Conservation (phyloP, 192 early-diverging fungal species). For the Rhizophagus sp. region DNA sequence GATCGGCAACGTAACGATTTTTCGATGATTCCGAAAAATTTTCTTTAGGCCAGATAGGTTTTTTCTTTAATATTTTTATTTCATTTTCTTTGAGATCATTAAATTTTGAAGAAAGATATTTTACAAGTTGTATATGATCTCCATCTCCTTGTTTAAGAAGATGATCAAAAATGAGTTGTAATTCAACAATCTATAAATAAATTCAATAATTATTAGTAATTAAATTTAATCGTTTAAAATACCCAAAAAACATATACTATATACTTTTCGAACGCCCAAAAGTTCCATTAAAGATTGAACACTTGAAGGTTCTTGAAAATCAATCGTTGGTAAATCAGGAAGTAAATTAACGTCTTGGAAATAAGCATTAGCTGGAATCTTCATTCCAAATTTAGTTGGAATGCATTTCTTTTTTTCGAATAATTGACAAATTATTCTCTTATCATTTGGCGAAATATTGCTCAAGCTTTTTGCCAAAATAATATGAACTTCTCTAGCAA, state of each 20-base stretch:
- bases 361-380: slow-evolving; percentile 69
- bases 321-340: slow-evolving; percentile 77
- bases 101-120: slow-evolving; percentile 64
- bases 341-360: slow-evolving; percentile 82
- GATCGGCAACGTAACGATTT: no score
- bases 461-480: slow-evolving; percentile 53
- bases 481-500: slow-evolving; percentile 67
- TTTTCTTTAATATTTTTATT: slow-evolving; percentile 57
- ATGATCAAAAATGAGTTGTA: slow-evolving; percentile 82
- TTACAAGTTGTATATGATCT: slow-evolving; percentile 82
- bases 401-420: slow-evolving; percentile 59
- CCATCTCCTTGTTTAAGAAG: slow-evolving; percentile 72
- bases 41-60: slow-evolving; percentile 66
- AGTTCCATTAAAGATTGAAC: slow-evolving; percentile 59
- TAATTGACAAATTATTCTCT: slow-evolving; percentile 34
- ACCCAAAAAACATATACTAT: no score
- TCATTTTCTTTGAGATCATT: slow-evolving; percentile 64
- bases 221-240: no score
- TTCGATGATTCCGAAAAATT: slow-evolving; percentile 36
- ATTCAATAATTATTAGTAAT: no score
- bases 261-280: slow-evolving; percentile 77
- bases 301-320: slow-evolving; percentile 43
- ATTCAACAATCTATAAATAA: slow-evolving; percentile 65
- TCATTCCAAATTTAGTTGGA: slow-evolving; percentile 71
- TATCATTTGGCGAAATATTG: slow-evolving; percentile 37